phyloP scores from a whole-genome alignment of 2,329 filamentous ascomycete species.

The Calonectria honghensis region DNA sequence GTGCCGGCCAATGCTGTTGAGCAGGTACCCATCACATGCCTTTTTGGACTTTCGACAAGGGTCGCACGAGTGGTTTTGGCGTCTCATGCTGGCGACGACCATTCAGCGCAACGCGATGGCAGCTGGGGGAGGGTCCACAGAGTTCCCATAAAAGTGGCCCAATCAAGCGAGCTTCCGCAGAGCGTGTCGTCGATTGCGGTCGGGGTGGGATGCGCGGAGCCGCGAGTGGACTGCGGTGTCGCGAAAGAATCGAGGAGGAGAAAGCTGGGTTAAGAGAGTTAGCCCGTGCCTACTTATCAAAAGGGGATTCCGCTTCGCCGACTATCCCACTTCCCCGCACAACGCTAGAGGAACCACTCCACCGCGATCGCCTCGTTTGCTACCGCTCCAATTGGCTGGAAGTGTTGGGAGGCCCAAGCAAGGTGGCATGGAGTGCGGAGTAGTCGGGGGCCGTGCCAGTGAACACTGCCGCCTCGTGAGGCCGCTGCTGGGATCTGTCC shows the following conservation, averaged over 20 bases:
- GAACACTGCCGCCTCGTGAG: not conserved
- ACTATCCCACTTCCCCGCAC: slow-evolving; percentile 40
- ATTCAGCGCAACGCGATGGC: slow-evolving; percentile 28
- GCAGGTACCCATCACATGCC: slow-evolving; percentile 52
- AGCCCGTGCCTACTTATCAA: slow-evolving; percentile 38
- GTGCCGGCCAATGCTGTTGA: slow-evolving; percentile 41
- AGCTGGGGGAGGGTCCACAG: slow-evolving; percentile 12
- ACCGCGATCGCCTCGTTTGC: slow-evolving; percentile 31
- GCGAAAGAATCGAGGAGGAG: slow-evolving; percentile 24
- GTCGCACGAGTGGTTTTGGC: slow-evolving; percentile 53
- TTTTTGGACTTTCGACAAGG: slow-evolving; percentile 53
- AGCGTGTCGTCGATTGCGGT: slow-evolving; percentile 15
- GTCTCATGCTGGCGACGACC: slow-evolving; percentile 41
- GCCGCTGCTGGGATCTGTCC: slow-evolving; percentile 2
- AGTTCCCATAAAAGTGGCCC: slow-evolving; percentile 20
- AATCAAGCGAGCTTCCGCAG: slow-evolving; percentile 30
- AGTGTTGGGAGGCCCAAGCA: slow-evolving; percentile 22
- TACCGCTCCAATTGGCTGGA: slow-evolving; percentile 32
- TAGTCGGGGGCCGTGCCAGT: not conserved
- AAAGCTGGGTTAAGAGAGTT: slow-evolving; percentile 22
- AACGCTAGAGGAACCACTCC: slow-evolving; percentile 41
- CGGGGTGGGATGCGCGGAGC: slow-evolving; percentile 31
- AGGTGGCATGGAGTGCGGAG: slow-evolving; percentile 31
- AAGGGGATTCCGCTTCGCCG: slow-evolving; percentile 37
- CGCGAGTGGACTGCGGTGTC: slow-evolving; percentile 27